Base-by-base conservation (phyloP, 2,329 filamentous ascomycete genomes). In the Colletotrichum filicis region DNA sequence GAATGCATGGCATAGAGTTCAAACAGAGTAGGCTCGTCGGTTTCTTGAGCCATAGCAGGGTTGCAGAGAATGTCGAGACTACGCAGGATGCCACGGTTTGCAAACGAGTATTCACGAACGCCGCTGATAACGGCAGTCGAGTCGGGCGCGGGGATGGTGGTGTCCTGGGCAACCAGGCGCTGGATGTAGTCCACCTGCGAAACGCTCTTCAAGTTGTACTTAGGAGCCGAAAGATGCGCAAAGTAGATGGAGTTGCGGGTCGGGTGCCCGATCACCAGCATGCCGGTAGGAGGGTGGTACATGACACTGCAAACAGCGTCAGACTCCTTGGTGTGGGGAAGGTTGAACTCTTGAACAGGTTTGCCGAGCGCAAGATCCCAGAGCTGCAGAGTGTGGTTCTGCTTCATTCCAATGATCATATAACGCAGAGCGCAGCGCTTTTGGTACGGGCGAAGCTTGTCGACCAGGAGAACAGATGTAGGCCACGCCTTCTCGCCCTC, bases 1-100 rank as follows among this genome's bases (percentile, higher is more conserved):
- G 97, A 98, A 82, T 99, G 96, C 93, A 98, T 97, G 37, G 95
- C 93, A 81, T 99, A 99, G 11, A 99, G 88, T 85, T 99, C 97
- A 79, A 99, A 98, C 16, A 98, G 85, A 0, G 92, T 91, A 19
- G 91, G 90, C 75, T 97, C 93, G 26, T 93, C 92, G 28, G 87
- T 87, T 52, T 90, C 89, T 73, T 91, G 87, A 7, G 88, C 84
- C 74, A 91, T 89, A 68, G 92, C 90, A 42, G 93, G 91, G 77
- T 88, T 92, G 78, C 92, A 91, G 30, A 98, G 89, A 79, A 99
- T 94, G 79, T 98, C 95, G 68, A 99, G 85, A 80, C 96, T 98
- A 81, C 97, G 92, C 63, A 99, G 89, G 76, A 94, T 88, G 16
- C 97, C 96, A 80, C 95, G 95, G 78, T 94, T 93, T 66, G 91